A percentile compares a stretch with the other conserved stretches of the same genome.
These are phyloP conservation scores for Hymenoscyphus fructigenus DNA, from an alignment of 2,329 filamentous ascomycete genomes.

Conservation along the genomic window DNA sequence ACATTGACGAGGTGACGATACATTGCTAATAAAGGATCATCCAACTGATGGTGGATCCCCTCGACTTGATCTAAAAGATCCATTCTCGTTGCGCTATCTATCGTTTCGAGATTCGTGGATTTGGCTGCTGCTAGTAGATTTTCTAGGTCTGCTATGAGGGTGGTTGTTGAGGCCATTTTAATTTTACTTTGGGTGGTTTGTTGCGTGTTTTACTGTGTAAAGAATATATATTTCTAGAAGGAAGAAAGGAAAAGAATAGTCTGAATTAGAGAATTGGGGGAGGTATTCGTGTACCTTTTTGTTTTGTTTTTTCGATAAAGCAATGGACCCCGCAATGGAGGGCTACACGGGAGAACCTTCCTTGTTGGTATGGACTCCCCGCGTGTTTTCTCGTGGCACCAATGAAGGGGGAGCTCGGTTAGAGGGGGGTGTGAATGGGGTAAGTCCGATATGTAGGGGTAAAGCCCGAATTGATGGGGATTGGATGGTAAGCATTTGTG, in stretches of 20 bases:
- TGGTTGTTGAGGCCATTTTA: conserved; percentile 16
- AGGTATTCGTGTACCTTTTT: background rate
- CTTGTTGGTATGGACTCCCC: background rate
- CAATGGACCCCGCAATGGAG: background rate
- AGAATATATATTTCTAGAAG: too few species aligned
- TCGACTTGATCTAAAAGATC: conserved; percentile 21
- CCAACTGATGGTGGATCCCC: conserved; percentile 26
- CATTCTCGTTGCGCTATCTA: conserved; percentile 15
- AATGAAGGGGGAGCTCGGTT: background rate
- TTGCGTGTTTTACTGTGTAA: too few species aligned
- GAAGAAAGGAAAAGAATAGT: too few species aligned
- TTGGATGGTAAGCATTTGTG: too few species aligned
- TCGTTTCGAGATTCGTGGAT: conserved; percentile 17
- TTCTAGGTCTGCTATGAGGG: conserved; percentile 21
- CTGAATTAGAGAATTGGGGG: too few species aligned
- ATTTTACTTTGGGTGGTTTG: too few species aligned
- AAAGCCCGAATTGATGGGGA: background rate
- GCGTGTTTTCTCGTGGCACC: background rate
- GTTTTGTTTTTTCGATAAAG: background rate
- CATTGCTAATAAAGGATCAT: conserved; percentile 32
- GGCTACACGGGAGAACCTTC: background rate
- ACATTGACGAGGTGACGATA: conserved; percentile 34
- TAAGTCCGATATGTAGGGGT: background rate
- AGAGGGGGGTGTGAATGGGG: background rate
- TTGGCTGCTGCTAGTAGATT: conserved; percentile 22